Evolutionary conservation across 192 early-diverging fungal genomes (phyloP).

Genomic region (Haplosporangium gracile): DNA sequence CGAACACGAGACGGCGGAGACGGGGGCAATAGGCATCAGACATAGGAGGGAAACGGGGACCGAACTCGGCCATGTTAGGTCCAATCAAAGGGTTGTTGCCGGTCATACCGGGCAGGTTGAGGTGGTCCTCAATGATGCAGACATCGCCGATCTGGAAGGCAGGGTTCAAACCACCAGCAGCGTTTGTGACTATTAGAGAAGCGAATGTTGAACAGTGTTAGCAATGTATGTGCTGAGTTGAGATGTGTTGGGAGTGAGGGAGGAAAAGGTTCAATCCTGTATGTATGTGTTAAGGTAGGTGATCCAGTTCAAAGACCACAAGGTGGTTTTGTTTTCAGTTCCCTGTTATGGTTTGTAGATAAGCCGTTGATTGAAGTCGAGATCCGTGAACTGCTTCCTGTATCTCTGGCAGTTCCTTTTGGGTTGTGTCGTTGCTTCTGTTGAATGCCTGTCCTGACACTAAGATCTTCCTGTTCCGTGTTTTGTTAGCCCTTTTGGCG

Average conservation of each 20-base stretch:
- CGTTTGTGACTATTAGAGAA: constrained; percentile 77
- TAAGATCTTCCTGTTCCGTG: background rate
- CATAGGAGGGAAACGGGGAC: constrained; percentile 89
- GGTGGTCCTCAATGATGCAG: constrained; percentile 83
- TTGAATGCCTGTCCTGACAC: background rate
- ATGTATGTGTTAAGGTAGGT: background rate
- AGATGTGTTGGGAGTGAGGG: background rate
- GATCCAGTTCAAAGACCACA: background rate
- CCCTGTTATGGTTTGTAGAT: background rate
- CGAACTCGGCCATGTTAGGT: constrained; percentile 84
- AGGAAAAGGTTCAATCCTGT: background rate
- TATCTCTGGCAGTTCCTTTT: background rate
- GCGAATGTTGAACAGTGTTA: background rate
- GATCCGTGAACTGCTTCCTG: background rate
- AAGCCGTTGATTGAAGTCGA: background rate
- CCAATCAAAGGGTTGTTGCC: constrained; percentile 89
- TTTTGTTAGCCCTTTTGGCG: background rate
- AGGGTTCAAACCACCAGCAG: constrained; percentile 84
- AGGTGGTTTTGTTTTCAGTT: background rate
- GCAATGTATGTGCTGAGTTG: background rate
- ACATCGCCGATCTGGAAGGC: constrained; percentile 89
- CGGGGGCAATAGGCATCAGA: constrained; percentile 87
- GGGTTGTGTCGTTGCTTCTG: background rate
- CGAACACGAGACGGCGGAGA: constrained; percentile 79
- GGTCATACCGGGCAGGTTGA: constrained; percentile 80